phyloP scores from a whole-genome alignment of 2,329 filamentous ascomycete genomes.

The Fusarium sp. region DNA sequence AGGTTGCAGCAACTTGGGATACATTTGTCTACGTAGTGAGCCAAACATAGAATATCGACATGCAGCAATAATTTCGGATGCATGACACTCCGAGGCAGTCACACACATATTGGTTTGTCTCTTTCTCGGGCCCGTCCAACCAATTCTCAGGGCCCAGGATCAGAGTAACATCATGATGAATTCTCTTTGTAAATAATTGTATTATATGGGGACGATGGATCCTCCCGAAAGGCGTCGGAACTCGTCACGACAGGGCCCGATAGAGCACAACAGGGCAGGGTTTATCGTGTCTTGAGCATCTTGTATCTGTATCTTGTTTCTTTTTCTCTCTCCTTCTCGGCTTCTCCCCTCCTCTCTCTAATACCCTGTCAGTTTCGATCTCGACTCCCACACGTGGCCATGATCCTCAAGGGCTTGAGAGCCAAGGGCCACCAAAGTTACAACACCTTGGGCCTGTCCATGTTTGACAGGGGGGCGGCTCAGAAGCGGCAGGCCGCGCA shows the following conservation, averaged over 20 bases:
- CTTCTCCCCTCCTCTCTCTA: not conserved
- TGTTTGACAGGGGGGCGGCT: conserved; percentile 36
- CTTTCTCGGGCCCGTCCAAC: conserved; percentile 23
- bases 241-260: conserved; percentile 11
- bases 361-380: conserved; percentile 22
- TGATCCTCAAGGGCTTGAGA: conserved; percentile 23
- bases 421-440: conserved; percentile 19
- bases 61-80: conserved; percentile 50
- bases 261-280: conserved; percentile 5
- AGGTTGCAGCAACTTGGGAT: conserved; percentile 31
- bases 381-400: conserved; percentile 45
- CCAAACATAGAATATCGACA: conserved; percentile 40
- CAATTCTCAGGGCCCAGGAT: conserved; percentile 31
- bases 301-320: conserved; percentile 6
- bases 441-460: conserved; percentile 26
- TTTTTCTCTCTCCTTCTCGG: not conserved
- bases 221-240: conserved; percentile 25
- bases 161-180: conserved; percentile 35
- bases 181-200: not conserved
- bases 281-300: conserved; percentile 6
- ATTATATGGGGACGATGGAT: conserved; percentile 14
- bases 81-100: conserved; percentile 44
- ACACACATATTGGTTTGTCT: conserved; percentile 38
- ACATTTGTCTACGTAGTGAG: conserved; percentile 17
- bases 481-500: conserved; percentile 48